Base-by-base conservation (phyloP, 2,329 filamentous ascomycete species). In the Aspergillus sp. region DNA sequence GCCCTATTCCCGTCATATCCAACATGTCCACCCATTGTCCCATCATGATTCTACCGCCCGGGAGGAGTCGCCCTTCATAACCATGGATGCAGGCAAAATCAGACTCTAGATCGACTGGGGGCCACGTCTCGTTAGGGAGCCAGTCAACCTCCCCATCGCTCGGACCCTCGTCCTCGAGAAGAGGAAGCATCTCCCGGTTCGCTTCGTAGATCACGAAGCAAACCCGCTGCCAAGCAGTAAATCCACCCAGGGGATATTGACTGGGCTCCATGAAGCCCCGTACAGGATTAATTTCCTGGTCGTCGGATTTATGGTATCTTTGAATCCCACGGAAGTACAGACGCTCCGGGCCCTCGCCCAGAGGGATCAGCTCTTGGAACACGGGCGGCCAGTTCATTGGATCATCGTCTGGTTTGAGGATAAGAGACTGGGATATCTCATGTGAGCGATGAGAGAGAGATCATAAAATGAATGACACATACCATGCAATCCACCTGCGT, bases 41-140 rank as follows among this genome's bases (percentile, higher is more conserved):
- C 47, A 80, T 47, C 63, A 81, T 77, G 36, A 79, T 71, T 21
- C 71, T 70, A 1, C 72, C 72, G 4, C 78, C 76, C 2, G 78
- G 78, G 4, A 79, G 54, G 11, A 81, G 64, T 19, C 74, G 64
- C 0, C 75, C 78, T 60, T 81, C 77, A 51, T 80, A 81, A 3
- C 66, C 74, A 63, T 74, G 76, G 2, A 73, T 64, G 56, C 70
- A 71, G 16, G 61, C 52, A 42, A 70, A 69, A 47, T 69, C 57
- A 0, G 40, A 42, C 20, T 56, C 47, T 20, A 62, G 45, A 31
- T 57, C 48, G 16, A 29, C 19, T 5, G 60, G 54, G 9, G 44
- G 49, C 59, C 57, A 64, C 7, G 46, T 47, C 29, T 59, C 56
- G 17, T 55, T 42, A n/a, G 50, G 46, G 20, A 59, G 29, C 42